Evolutionary conservation across 176 grass and related monocot genomes (phyloP), one percentile per base, ranked within the genome.

Genomic region (Oryza brachyantha): DNA sequence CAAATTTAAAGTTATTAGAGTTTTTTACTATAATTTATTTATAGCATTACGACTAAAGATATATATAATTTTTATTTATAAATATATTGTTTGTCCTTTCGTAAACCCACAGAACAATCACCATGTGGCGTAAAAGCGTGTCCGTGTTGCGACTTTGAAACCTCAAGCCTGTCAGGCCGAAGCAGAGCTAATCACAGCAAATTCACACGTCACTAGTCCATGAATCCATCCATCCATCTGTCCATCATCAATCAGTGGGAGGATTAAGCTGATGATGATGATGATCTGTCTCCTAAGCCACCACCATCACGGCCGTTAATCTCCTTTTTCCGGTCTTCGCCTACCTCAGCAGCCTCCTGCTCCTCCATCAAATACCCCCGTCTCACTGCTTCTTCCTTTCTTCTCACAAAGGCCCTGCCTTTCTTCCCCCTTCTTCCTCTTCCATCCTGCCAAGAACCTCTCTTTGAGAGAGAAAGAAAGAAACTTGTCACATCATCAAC

Each of bases 241-340:
- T 36, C 37, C 37, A 3, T 38, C 13, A 10, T 64, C 59, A 77
- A 76, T 61, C 58, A 50, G 61, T 35, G 60, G 26, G 75, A 76
- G 61, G 41, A 43, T 43, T 59, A 45, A 38, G 21, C 12, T 17
- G 61, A 59, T 61, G 66, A 80, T 70, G 21, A 7, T 17, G 61
- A 59, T 61, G 66, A 80, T 70, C 66, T 70, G 65, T 70, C 78
- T 22, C 46, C 21, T 59, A 60, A 58, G 65, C 64, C 45, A 16
- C 64, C 45, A 16, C 64, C 45, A 59, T 66, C 24, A 40, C 78
- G 65, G 10, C 48, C 48, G 48, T 52, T 52, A 52, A 52, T 52
- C 8, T 6, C 48, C 48, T 52, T 52, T n/a, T 52, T n/a, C 48
- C 6, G 19, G 48, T 52, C 5, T 52, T 52, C 48, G 48, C 48